Percentiles rank a stretch among this genome's conserved stretches.
phyloP scores from a whole-genome alignment of 139 green algal species.

The Micromonas pusilla region DNA sequence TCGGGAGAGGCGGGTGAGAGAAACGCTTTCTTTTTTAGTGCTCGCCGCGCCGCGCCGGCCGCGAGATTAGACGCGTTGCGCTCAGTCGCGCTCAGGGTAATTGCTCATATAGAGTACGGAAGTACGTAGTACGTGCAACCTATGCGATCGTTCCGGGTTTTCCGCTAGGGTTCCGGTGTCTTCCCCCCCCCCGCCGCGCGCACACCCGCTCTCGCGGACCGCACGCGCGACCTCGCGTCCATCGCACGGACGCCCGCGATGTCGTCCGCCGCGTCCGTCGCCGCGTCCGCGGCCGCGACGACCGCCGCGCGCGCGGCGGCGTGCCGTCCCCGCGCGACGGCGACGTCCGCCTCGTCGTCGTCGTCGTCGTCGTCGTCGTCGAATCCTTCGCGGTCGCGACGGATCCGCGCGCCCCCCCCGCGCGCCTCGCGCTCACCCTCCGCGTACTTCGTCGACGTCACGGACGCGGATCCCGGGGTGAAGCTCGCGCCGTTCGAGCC shows the following conservation, averaged over 20 bases:
- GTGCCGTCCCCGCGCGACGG: neutral
- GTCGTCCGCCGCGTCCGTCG: neutral
- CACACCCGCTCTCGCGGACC: too few relatives aligned
- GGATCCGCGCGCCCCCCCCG: neutral
- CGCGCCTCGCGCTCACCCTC: neutral
- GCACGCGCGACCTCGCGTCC: neutral
- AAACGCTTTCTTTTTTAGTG: neutral
- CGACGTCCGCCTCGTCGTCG: neutral
- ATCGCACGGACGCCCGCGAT: neutral
- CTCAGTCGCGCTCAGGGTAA: neutral
- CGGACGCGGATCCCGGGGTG: neutral
- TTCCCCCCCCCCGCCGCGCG: too few relatives aligned
- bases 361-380: neutral
- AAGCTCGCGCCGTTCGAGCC: neutral
- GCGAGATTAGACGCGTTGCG: neutral
- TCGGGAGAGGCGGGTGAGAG: neutral
- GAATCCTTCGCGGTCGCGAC: neutral
- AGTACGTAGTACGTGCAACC: too few relatives aligned
- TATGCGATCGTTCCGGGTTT: too few relatives aligned
- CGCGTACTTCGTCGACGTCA: neutral
- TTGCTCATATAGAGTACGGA: too few relatives aligned
- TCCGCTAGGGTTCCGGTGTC: too few relatives aligned
- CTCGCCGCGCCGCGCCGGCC: neutral
- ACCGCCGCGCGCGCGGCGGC: neutral
- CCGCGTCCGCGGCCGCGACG: too few relatives aligned